These are phyloP conservation scores for Eustoma russellianum DNA, from an alignment of 257 asterid genomes.

Conservation along the genomic window DNA sequence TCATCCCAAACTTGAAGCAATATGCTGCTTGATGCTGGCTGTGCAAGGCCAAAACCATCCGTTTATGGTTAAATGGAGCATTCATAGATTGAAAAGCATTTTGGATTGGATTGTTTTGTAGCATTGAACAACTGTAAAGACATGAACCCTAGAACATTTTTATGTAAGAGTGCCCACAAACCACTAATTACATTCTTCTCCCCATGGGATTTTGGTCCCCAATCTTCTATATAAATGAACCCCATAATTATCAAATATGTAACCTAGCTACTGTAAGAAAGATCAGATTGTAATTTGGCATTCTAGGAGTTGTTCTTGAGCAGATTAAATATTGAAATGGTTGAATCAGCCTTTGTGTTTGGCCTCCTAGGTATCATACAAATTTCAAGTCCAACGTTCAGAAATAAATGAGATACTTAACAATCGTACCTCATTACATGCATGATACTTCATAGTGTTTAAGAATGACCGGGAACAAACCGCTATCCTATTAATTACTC, in stretches of 20 bases:
- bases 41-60: slow-evolving; percentile 1
- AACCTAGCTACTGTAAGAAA: neutral
- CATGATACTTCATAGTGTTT: no score
- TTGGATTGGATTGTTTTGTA: neutral
- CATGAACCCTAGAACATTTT: neutral
- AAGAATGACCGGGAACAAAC: no score
- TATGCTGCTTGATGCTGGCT: neutral
- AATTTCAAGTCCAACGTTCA: no score
- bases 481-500: no score
- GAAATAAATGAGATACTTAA: no score
- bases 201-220: slow-evolving; percentile 3
- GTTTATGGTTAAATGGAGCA: slow-evolving; percentile 12
- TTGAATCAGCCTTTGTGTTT: slow-evolving; percentile 31
- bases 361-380: slow-evolving; percentile 37
- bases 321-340: neutral
- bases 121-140: slow-evolving; percentile 14
- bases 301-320: no score
- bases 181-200: neutral
- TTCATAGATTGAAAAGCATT: slow-evolving; percentile 8
- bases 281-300: neutral
- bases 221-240: slow-evolving; percentile 7
- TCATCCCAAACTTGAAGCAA: slow-evolving; percentile 1
- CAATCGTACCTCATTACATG: no score
- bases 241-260: no score
- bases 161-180: no score